phyloP scores from a whole-genome alignment of 2,329 filamentous ascomycete species.

The Cadophora malorum region DNA sequence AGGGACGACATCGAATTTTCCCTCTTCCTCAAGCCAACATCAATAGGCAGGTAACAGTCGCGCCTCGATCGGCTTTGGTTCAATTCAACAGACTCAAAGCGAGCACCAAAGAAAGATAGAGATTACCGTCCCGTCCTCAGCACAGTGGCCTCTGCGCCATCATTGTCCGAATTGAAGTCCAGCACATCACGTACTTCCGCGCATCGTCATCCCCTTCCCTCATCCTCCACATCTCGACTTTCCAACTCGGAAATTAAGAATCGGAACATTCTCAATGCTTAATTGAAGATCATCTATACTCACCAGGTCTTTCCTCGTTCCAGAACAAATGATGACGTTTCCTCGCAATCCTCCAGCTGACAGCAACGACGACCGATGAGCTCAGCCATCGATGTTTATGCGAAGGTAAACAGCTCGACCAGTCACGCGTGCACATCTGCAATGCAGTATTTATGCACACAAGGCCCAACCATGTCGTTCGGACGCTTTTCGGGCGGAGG shows the following conservation, averaged over 20 bases:
- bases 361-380: not conserved
- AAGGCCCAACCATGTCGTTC: not conserved
- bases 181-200: not conserved
- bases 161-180: not conserved
- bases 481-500: not conserved
- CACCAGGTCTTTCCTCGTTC: slow-evolving; percentile 8
- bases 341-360: not conserved
- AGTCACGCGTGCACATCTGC: not conserved
- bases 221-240: not conserved
- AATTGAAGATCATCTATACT: slow-evolving; percentile 11
- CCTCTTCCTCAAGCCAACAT: not conserved
- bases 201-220: not conserved
- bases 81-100: not conserved
- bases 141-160: not conserved
- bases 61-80: not conserved
- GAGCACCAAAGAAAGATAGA: not conserved
- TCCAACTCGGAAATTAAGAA: not conserved
- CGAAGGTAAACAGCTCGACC: not conserved
- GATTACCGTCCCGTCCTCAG: not conserved
- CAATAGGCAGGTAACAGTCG: not conserved
- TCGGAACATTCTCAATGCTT: slow-evolving; percentile 10
- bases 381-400: slow-evolving; percentile 14
- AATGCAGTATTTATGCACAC: not conserved
- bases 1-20: not conserved
- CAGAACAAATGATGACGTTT: slow-evolving; percentile 2